A percentile compares a stretch with the other conserved stretches of the same genome.
Evolutionary conservation across 257 asterid species (phyloP).

Genomic region (Solanum okadae): DNA sequence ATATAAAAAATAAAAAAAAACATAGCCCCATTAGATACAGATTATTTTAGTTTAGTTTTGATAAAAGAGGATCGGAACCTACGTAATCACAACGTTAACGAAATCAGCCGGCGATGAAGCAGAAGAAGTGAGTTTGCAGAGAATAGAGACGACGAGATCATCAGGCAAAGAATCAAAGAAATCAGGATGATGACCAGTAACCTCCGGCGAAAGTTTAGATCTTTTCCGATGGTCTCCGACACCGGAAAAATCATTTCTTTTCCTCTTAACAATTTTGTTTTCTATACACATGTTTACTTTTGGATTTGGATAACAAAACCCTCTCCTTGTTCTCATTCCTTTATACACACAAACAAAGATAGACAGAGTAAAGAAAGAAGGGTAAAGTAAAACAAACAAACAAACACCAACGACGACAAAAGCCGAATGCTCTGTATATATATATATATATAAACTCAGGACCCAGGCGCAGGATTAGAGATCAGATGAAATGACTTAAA

Average conservation of each 20-base stretch:
- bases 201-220: slow-evolving; percentile 16
- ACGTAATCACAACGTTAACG: slow-evolving; percentile 55
- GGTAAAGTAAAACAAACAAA: not conserved
- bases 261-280: slow-evolving; percentile 5
- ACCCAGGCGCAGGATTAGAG: not conserved
- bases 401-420: not conserved
- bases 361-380: not conserved
- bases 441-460: not conserved
- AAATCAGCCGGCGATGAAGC: slow-evolving; percentile 65
- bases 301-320: slow-evolving; percentile 48
- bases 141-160: slow-evolving; percentile 53
- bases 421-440: not conserved
- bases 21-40: not conserved
- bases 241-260: slow-evolving; percentile 11
- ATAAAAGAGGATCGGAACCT: not conserved
- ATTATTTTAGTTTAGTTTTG: not conserved
- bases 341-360: not conserved
- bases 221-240: slow-evolving; percentile 19
- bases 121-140: slow-evolving; percentile 45
- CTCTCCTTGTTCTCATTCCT: slow-evolving; percentile 53
- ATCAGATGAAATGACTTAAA: slow-evolving; percentile 12
- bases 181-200: slow-evolving; percentile 11
- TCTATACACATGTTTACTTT: slow-evolving; percentile 13
- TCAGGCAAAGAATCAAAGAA: slow-evolving; percentile 70
- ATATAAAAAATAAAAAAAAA: not conserved